Conservation (phyloP, 176 grass and related monocot species). For the Carex myosuroides region DNA sequence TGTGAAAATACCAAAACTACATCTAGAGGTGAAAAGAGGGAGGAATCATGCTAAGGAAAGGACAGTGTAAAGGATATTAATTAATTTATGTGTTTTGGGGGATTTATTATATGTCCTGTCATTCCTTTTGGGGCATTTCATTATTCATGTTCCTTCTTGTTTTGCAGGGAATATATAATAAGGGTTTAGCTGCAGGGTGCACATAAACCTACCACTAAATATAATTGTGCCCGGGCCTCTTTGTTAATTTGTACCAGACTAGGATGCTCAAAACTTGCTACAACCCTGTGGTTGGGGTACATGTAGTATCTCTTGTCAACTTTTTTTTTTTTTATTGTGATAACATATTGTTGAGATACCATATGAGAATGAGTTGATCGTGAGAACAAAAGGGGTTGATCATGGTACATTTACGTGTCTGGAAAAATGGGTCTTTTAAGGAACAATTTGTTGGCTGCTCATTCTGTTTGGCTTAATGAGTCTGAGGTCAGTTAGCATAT, state of each 20-base stretch:
- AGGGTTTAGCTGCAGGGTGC: neutral
- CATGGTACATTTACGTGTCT: slow-evolving; percentile 91
- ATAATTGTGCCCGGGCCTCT: too few relatives aligned
- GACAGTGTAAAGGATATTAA: neutral
- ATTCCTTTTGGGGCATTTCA: neutral
- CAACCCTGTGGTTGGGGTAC: too few relatives aligned
- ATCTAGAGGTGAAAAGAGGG: neutral
- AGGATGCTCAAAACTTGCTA: too few relatives aligned
- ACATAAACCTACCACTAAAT: too few relatives aligned
- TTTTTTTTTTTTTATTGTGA: slow-evolving; percentile 7
- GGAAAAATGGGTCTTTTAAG: slow-evolving; percentile 68
- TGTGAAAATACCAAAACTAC: neutral
- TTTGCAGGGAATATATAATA: neutral
- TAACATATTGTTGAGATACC: slow-evolving; percentile 93
- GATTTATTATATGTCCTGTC: neutral
- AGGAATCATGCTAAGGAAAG: neutral
- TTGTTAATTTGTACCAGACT: too few relatives aligned
- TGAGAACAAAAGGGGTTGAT: slow-evolving; percentile 55
- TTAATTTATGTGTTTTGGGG: neutral
- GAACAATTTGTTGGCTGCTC: slow-evolving; percentile 73
- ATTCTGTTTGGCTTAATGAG: slow-evolving; percentile 88
- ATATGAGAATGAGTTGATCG: slow-evolving; percentile 79
- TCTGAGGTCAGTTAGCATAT: slow-evolving; percentile 49
- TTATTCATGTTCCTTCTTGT: neutral
- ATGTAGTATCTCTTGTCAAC: neutral